Evolutionary conservation across 2,329 filamentous ascomycete species (phyloP).

Genomic region (Hypoxylon sp.): DNA sequence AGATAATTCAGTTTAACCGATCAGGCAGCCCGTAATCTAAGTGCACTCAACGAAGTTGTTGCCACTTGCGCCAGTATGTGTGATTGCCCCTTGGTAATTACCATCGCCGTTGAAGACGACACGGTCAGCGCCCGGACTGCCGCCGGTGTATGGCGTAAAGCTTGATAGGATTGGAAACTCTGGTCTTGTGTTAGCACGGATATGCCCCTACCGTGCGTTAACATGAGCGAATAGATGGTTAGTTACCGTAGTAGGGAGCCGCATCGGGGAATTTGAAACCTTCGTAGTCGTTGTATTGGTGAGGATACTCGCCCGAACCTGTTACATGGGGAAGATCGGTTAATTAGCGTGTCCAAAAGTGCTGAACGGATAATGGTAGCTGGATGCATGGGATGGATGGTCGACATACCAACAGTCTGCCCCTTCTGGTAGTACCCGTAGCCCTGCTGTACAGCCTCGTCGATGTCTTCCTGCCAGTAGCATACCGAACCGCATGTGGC

Average conservation of each 20-base stretch:
- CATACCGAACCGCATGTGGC: conserved; percentile 57
- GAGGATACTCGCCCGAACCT: conserved; percentile 58
- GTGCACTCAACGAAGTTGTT: conserved; percentile 74
- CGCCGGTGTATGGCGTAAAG: conserved; percentile 59
- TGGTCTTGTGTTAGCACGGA: not conserved
- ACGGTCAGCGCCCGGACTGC: conserved; percentile 73
- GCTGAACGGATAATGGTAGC: not conserved
- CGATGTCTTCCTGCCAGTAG: conserved; percentile 56
- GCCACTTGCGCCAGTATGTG: conserved; percentile 74
- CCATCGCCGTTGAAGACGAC: conserved; percentile 72
- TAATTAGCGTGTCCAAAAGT: not conserved
- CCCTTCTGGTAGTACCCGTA: conserved; percentile 49
- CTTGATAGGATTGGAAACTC: conserved; percentile 60
- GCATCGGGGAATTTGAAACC: conserved; percentile 59
- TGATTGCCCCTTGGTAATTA: conserved; percentile 71
- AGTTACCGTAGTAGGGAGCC: conserved; percentile 57
- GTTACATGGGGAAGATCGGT: conserved; percentile 9
- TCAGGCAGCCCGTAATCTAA: conserved; percentile 9
- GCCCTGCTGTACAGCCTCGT: conserved; percentile 55
- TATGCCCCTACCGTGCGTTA: not conserved
- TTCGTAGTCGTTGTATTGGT: conserved; percentile 62
- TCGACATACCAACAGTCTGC: conserved; percentile 42
- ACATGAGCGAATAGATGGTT: not conserved
- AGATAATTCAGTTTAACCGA: not conserved
- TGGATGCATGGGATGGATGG: not conserved